Base-by-base conservation (phyloP, 2,329 filamentous ascomycete genomes). In the Pseudocercospora macadamiae region DNA sequence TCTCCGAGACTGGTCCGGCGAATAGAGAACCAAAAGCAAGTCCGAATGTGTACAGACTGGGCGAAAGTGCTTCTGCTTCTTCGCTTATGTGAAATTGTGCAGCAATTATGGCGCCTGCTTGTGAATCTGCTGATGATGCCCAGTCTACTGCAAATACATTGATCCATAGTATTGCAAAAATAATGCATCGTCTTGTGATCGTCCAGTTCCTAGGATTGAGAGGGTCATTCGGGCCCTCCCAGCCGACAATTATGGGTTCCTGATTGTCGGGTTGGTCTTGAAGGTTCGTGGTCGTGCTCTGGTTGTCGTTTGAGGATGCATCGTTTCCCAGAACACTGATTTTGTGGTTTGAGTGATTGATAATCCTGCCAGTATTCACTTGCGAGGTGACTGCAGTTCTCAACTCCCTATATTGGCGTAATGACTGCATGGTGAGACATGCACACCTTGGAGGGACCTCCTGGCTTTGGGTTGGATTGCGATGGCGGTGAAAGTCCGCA, bases 31-130 rank as follows among this genome's bases (percentile, higher is more conserved):
- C 76, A 14, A 70, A 59, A 2, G 71, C 75, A 32, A 76, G 68
- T 1, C 79, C 80, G 26, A 82, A 73, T 5, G 82, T 69, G 55
- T 79, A 78, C 63, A 80, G 68, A 64, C 74, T 77, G 45, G 77
- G 65, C n/a, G 64, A 66, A 7, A 70, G 54, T 4, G 66, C 61
- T 47, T 67, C 66, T 12, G 64, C 63, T 48, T 65, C 64, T 54
- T 65, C 56, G 52, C 62, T 61, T 18, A 67, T 62, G 44, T 65
- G 63, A 37, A 68, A 66, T 3, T 52, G 53, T 16, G 51, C 19
- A 4, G 61, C 55, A 9, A 60, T 63, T 14, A 19, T 51, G 5
- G 39, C 25, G 5, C 55, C 58, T 16, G 54, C 58, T 39, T 64
- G 63, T 2, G 61, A 61, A 53, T 68, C 66, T 8, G 60, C 64